Conservation (phyloP, 257 asterid genomes). For the Forsythia viridissima region DNA sequence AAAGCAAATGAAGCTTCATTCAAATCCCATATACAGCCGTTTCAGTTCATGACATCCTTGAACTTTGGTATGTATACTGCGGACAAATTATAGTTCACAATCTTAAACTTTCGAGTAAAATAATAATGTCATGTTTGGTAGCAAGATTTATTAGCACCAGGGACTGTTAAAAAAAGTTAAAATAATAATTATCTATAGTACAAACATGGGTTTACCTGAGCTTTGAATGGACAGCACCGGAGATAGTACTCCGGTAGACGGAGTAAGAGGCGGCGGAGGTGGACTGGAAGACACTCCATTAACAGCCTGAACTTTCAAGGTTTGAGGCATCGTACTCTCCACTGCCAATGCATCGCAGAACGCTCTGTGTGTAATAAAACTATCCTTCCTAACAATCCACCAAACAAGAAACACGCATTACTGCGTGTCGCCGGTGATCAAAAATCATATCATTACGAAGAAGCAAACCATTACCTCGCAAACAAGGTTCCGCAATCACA, state of each 20-base stretch:
- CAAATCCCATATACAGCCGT: background rate
- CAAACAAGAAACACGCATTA: background rate
- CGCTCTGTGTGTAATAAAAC: slow-evolving; percentile 85
- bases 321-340: slow-evolving; percentile 56
- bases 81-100: slow-evolving; percentile 30
- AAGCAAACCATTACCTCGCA: slow-evolving; percentile 51
- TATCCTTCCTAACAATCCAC: slow-evolving; percentile 63
- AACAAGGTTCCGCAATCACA: slow-evolving; percentile 94
- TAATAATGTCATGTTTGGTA: background rate
- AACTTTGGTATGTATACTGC: slow-evolving; percentile 23
- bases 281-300: slow-evolving; percentile 56
- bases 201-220: slow-evolving; percentile 52
- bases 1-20: background rate
- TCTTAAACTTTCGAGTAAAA: background rate
- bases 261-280: slow-evolving; percentile 85
- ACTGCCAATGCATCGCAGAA: slow-evolving; percentile 91
- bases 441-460: background rate
- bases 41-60: slow-evolving; percentile 14
- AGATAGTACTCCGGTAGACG: slow-evolving; percentile 70
- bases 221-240: slow-evolving; percentile 91
- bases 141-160: background rate
- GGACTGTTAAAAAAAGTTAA: background rate
- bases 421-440: background rate
- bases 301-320: slow-evolving; percentile 31
- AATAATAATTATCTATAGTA: background rate